A percentile compares a stretch with the other conserved stretches of the same genome.
Evolutionary conservation across 108 stramenopile species (phyloP).

Genomic region (Chaetoceros tenuissimus): DNA sequence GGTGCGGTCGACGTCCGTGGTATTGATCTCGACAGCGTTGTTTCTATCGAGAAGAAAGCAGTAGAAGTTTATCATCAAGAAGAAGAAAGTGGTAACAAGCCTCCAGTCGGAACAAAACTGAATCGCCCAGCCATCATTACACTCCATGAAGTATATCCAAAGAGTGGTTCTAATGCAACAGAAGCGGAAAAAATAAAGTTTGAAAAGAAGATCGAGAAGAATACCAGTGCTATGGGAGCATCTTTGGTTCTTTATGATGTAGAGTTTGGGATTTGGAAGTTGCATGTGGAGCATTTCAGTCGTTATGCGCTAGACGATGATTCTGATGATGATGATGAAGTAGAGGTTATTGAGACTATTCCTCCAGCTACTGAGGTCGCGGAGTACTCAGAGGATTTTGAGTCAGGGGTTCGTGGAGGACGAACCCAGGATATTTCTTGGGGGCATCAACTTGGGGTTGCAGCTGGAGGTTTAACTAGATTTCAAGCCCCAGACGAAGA

Average conservation of each 20-base stretch:
- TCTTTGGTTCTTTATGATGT: constrained; percentile 74
- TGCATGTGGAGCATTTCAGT: constrained; percentile 89
- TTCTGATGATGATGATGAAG: constrained; percentile 49
- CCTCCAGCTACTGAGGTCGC: constrained; percentile 10
- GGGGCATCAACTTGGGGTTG: constrained; percentile 1
- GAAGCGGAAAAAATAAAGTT: constrained; percentile 51
- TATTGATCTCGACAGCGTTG: constrained; percentile 66
- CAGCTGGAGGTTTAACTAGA: not conserved
- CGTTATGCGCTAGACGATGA: constrained; percentile 83
- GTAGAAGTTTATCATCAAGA: constrained; percentile 83
- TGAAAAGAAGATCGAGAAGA: constrained; percentile 39
- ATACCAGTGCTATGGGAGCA: constrained; percentile 69
- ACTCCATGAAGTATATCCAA: constrained; percentile 59
- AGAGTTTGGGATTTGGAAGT: constrained; percentile 75
- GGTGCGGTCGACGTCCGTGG: constrained; percentile 88
- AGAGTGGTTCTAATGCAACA: constrained; percentile 36
- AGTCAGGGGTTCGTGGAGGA: constrained; percentile 41
- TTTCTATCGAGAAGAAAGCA: constrained; percentile 71
- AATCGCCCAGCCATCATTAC: constrained; percentile 88
- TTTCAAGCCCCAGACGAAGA: constrained; percentile 20
- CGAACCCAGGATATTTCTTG: constrained; percentile 28
- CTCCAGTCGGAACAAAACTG: constrained; percentile 70
- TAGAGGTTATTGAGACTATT: constrained; percentile 17
- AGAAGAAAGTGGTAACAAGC: constrained; percentile 65
- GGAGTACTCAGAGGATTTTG: constrained; percentile 31